These are phyloP conservation scores for Apiotrichum mycotoxinovorans DNA, from an alignment of 1,284 basidiomycete species.

Conservation along the genomic window DNA sequence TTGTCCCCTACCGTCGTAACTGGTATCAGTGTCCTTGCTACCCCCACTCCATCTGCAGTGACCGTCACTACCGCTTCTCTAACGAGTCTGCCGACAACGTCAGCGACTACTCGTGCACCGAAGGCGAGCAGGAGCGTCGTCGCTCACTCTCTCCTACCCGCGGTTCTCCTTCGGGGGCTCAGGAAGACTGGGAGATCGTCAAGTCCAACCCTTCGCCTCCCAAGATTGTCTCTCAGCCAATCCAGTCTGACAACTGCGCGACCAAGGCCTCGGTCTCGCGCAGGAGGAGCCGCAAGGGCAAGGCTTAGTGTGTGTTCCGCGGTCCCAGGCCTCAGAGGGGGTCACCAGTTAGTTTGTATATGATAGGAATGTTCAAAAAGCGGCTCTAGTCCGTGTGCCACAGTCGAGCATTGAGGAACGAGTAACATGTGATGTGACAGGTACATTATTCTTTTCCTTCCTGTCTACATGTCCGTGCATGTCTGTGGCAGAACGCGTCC, in stretches of 20 bases:
- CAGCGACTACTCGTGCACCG: not conserved
- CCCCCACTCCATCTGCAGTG: not conserved
- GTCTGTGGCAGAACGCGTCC: too few relatives aligned
- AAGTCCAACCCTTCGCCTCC: not conserved
- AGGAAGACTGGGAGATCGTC: not conserved
- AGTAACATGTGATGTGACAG: too few relatives aligned
- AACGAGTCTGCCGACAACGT: not conserved
- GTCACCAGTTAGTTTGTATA: too few relatives aligned
- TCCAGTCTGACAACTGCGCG: not conserved
- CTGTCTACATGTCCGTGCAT: too few relatives aligned
- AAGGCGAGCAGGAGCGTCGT: not conserved
- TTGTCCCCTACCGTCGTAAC: conserved; percentile 3
- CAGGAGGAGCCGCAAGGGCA: not conserved
- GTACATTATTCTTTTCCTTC: too few relatives aligned
- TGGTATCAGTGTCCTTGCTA: conserved; percentile 9
- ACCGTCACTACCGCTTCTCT: not conserved
- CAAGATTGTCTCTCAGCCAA: not conserved
- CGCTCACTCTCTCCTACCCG: not conserved
- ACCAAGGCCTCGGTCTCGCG: not conserved
- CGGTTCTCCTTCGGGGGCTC: not conserved
- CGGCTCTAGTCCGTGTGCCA: too few relatives aligned
- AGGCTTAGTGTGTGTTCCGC: not conserved
- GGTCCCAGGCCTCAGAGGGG: too few relatives aligned
- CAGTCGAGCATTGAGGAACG: too few relatives aligned
- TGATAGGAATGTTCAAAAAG: too few relatives aligned